phyloP scores from a whole-genome alignment of 768 basidiomycete species.

The Naganishia randhawae region DNA sequence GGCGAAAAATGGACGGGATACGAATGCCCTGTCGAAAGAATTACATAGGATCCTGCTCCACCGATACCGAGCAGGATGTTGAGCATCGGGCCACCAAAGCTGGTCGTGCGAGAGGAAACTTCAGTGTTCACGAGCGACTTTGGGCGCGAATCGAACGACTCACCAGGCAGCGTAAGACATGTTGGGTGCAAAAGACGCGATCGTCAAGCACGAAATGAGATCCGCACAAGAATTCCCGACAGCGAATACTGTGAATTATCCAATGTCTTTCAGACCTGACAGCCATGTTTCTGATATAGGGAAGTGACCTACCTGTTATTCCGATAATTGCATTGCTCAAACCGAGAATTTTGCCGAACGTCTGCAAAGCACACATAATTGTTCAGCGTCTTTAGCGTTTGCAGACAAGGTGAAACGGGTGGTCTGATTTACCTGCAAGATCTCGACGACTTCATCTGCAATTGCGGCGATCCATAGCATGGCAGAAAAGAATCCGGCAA shows the following conservation, averaged over 20 bases:
- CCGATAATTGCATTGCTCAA: slow-evolving; percentile 96
- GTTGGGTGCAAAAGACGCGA: slow-evolving; percentile 60
- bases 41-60: slow-evolving; percentile 82
- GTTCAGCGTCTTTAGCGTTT: too few species aligned
- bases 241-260: slow-evolving; percentile 68
- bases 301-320: slow-evolving; percentile 60
- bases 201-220: slow-evolving; percentile 92
- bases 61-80: slow-evolving; percentile 67
- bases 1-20: slow-evolving; percentile 73
- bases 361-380: slow-evolving; percentile 55
- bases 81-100: slow-evolving; percentile 47
- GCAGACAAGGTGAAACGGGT: neutral
- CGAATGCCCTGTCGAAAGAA: slow-evolving; percentile 60
- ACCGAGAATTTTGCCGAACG: slow-evolving; percentile 88
- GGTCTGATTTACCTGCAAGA: slow-evolving; percentile 65
- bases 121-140: too few species aligned
- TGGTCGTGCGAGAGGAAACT: neutral
- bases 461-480: slow-evolving; percentile 99
- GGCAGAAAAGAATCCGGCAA: slow-evolving; percentile 83
- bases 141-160: slow-evolving; percentile 9
- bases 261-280: neutral
- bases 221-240: slow-evolving; percentile 95
- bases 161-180: slow-evolving; percentile 51
- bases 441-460: slow-evolving; percentile 88
- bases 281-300: neutral